Evolutionary conservation across 2,329 filamentous ascomycete species (phyloP).

Genomic region (Talaromyces funiculosus): DNA sequence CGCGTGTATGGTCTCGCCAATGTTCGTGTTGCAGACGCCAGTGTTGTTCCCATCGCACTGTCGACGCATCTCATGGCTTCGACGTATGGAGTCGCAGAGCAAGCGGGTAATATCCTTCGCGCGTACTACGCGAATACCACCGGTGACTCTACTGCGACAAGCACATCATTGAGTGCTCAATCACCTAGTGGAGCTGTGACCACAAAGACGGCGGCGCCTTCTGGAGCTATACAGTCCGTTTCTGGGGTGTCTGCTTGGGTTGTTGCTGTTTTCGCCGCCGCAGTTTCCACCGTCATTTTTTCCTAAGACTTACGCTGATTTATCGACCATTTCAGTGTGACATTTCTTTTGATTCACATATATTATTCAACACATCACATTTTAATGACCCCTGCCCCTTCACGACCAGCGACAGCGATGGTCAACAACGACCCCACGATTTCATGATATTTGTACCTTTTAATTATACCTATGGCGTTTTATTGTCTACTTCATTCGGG

Average conservation of each 20-base stretch:
- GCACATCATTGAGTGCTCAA: neutral
- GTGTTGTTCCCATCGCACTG: slow-evolving; percentile 24
- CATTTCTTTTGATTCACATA: neutral
- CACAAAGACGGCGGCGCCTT: neutral
- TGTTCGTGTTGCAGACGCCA: slow-evolving; percentile 27
- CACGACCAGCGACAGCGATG: neutral
- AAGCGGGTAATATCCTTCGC: slow-evolving; percentile 25
- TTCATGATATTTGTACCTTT: neutral
- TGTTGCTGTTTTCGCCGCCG: neutral
- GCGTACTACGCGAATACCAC: slow-evolving; percentile 18
- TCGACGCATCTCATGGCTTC: slow-evolving; percentile 32
- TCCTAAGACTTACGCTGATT: neutral
- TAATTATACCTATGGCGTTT: neutral
- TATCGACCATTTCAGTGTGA: neutral
- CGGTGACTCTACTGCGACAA: neutral
- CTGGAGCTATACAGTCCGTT: neutral
- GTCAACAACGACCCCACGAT: neutral
- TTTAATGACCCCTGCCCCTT: neutral
- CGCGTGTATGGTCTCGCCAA: slow-evolving; percentile 27
- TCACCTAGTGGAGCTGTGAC: neutral
- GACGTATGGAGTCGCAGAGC: slow-evolving; percentile 31
- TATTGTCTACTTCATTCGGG: neutral
- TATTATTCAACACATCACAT: neutral
- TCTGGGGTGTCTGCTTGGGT: neutral
- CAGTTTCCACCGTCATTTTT: neutral